These are phyloP conservation scores for Ganoderma meredithae DNA, from an alignment of 1,284 basidiomycete species.

Conservation along the genomic window DNA sequence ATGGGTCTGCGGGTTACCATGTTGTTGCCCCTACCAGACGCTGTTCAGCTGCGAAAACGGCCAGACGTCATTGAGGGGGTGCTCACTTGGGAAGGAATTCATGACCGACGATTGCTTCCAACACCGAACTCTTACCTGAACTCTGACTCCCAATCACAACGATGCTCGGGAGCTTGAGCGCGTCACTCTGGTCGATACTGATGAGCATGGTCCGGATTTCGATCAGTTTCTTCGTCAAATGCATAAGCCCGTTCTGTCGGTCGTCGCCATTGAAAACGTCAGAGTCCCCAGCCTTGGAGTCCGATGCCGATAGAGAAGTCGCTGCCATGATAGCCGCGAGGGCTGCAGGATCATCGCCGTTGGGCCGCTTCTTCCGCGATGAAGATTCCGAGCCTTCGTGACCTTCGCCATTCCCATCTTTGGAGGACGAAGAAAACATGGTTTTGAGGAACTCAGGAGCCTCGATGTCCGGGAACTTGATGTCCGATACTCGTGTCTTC, in stretches of 20 bases:
- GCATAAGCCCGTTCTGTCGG: slow-evolving; percentile 81
- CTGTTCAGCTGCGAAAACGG: slow-evolving; percentile 27
- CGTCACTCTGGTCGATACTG: slow-evolving; percentile 94
- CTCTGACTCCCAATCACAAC: slow-evolving; percentile 99
- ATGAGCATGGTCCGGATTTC: slow-evolving; percentile 95
- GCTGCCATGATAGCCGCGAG: slow-evolving; percentile 79
- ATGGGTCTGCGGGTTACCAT: slow-evolving; percentile 99
- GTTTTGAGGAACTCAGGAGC: slow-evolving; percentile 78
- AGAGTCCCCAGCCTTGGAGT: slow-evolving; percentile 53
- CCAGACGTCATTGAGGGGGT: slow-evolving; percentile 24
- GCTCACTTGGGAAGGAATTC: slow-evolving; percentile 96
- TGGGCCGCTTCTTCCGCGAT: slow-evolving; percentile 54
- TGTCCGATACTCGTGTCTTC: slow-evolving; percentile 61
- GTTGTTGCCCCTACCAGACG: slow-evolving; percentile 84
- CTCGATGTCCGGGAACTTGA: slow-evolving; percentile 73
- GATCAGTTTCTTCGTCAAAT: slow-evolving; percentile 94
- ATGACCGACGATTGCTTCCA: slow-evolving; percentile 98
- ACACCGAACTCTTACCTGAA: slow-evolving; percentile 96
- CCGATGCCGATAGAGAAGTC: slow-evolving; percentile 75
- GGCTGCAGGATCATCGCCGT: slow-evolving; percentile 60
- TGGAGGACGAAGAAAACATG: slow-evolving; percentile 58
- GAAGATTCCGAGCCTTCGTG: slow-evolving; percentile 37
- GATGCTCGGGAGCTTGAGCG: slow-evolving; percentile 94
- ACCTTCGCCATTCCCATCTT: slow-evolving; percentile 39
- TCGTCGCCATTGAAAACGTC: slow-evolving; percentile 47